These are phyloP conservation scores for Brassica cretica DNA, from an alignment of 345 rosid species.

Conservation along the genomic window DNA sequence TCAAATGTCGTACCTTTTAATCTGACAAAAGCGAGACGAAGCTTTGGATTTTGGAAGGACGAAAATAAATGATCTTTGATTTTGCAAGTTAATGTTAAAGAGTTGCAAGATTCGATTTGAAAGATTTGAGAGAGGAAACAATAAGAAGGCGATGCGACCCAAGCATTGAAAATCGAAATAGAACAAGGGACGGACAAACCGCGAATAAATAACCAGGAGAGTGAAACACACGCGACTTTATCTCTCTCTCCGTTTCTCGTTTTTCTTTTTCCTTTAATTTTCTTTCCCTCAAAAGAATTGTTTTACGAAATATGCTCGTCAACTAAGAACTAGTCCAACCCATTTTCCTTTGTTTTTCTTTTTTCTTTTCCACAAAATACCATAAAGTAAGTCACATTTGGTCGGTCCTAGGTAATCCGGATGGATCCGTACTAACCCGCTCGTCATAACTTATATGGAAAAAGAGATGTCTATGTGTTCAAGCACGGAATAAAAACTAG, in stretches of 20 bases:
- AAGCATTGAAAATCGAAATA: conserved; percentile 10
- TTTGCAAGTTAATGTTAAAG: neutral
- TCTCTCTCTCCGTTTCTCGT: neutral
- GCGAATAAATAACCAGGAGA: conserved; percentile 2
- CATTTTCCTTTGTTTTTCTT: neutral
- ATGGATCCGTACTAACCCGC: no score
- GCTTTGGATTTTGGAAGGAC: neutral
- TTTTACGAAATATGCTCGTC: neutral
- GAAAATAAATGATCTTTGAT: neutral
- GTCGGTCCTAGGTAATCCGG: no score
- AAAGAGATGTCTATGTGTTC: no score
- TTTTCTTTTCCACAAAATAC: no score
- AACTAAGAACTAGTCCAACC: neutral
- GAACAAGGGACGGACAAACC: neutral
- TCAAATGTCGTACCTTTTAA: neutral
- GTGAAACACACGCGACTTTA: conserved; percentile 8
- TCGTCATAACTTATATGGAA: no score
- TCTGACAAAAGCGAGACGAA: neutral
- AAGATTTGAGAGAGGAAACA: conserved; percentile 19
- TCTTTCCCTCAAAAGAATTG: neutral
- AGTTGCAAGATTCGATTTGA: conserved; percentile 4
- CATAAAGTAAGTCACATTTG: no score
- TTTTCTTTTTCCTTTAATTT: neutral
- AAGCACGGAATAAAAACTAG: no score
- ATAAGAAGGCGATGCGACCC: conserved; percentile 21